phyloP scores from a whole-genome alignment of 768 basidiomycete genomes.

The Lactifluus echinatus region DNA sequence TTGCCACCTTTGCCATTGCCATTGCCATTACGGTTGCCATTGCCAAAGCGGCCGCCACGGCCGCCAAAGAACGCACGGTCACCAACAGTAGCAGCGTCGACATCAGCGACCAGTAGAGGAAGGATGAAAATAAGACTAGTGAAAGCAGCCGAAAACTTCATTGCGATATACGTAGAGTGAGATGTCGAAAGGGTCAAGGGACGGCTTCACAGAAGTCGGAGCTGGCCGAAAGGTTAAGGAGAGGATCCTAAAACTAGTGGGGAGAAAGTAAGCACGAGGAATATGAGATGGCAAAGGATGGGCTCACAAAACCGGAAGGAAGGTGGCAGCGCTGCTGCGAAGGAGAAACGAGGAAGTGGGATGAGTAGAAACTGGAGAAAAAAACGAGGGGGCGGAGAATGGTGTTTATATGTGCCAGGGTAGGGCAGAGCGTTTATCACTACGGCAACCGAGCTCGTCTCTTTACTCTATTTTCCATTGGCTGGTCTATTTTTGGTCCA shows the following conservation, averaged over 20 bases:
- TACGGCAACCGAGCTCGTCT: slow-evolving; percentile 1
- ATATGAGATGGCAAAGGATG: background rate
- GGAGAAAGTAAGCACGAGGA: slow-evolving; percentile 7
- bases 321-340: slow-evolving; percentile 50
- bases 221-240: slow-evolving; percentile 28
- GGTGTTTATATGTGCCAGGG: background rate
- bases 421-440: background rate
- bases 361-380: slow-evolving; percentile 12
- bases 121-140: slow-evolving; percentile 3
- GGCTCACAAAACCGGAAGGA: slow-evolving; percentile 21
- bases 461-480: background rate
- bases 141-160: slow-evolving; percentile 18
- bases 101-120: slow-evolving; percentile 6
- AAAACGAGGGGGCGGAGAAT: background rate
- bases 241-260: slow-evolving; percentile 26
- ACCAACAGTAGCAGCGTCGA: background rate
- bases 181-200: background rate
- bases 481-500: background rate
- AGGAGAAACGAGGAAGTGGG: slow-evolving; percentile 24
- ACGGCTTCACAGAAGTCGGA: slow-evolving; percentile 43
- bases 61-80: background rate
- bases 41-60: background rate
- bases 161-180: slow-evolving; percentile 9
- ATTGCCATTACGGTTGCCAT: background rate
- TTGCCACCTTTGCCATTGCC: background rate